These are phyloP conservation scores for Juglanconis sp. DNA, from an alignment of 2,329 filamentous ascomycete genomes.

Conservation along the genomic window DNA sequence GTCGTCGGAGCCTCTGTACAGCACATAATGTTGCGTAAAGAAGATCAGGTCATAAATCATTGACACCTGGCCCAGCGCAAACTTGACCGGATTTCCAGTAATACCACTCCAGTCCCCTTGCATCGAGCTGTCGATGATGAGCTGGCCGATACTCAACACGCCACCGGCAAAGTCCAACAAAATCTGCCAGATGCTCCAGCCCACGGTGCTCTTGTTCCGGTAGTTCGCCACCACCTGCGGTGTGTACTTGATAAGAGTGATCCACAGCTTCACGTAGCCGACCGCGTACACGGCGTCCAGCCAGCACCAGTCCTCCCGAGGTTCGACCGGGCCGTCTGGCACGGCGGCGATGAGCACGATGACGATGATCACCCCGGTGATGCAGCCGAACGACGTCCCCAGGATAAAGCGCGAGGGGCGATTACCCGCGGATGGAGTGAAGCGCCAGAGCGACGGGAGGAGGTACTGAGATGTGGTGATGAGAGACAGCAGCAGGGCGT, in stretches of 20 bases:
- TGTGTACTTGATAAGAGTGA: conserved; percentile 89
- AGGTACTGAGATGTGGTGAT: conserved; percentile 78
- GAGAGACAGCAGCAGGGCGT: conserved; percentile 70
- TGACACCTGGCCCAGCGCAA: conserved; percentile 79
- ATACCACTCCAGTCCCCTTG: conserved; percentile 87
- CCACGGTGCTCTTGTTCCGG: conserved; percentile 76
- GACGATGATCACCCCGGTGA: conserved; percentile 55
- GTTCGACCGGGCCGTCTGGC: conserved; percentile 33
- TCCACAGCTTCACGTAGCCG: conserved; percentile 83
- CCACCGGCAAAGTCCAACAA: conserved; percentile 81
- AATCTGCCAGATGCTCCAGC: conserved; percentile 85
- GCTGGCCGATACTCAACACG: conserved; percentile 74
- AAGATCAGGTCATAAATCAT: conserved; percentile 86
- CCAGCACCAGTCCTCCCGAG: conserved; percentile 53
- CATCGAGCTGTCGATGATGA: conserved; percentile 79
- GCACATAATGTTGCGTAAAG: conserved; percentile 80
- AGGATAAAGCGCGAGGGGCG: conserved; percentile 60
- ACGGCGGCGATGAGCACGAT: conserved; percentile 43
- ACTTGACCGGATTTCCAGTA: conserved; percentile 87
- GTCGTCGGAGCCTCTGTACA: conserved; percentile 54
- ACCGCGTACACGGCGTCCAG: conserved; percentile 66
- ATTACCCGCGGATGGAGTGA: conserved; percentile 55
- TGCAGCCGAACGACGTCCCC: conserved; percentile 66
- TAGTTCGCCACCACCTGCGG: conserved; percentile 84
- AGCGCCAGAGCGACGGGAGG: conserved; percentile 70